Percentiles rank a stretch among this genome's conserved stretches.
Evolutionary conservation across 192 early-diverging fungal genomes (phyloP).

Genomic region (Obelidium mucronatum): DNA sequence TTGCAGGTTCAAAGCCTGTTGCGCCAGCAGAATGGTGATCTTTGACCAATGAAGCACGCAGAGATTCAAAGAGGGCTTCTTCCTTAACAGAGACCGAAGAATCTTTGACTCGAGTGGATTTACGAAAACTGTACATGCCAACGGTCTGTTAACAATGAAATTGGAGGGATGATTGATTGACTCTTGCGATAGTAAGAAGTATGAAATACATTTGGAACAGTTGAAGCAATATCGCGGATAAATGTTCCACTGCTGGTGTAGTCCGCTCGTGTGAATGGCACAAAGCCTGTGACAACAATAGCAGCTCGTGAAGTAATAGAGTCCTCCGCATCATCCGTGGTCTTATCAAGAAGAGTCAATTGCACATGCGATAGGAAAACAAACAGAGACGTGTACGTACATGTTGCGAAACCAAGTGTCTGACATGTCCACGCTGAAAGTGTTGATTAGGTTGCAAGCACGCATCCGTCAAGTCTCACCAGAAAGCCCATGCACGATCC

Average conservation of each 20-base stretch:
- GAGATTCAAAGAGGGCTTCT: background rate
- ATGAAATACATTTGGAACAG: background rate
- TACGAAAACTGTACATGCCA: conserved; percentile 10
- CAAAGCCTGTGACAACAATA: conserved; percentile 3
- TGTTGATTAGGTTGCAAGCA: background rate
- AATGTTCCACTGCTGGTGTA: background rate
- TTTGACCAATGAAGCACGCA: background rate
- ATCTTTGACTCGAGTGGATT: background rate
- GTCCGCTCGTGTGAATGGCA: background rate
- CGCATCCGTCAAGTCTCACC: too few relatives aligned
- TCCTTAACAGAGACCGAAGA: background rate
- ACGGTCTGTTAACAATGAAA: background rate
- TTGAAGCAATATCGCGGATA: background rate
- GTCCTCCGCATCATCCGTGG: conserved; percentile 17
- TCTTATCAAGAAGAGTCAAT: too few relatives aligned
- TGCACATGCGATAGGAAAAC: too few relatives aligned
- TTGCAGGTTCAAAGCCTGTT: conserved; percentile 12
- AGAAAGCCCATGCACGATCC: background rate
- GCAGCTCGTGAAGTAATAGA: background rate
- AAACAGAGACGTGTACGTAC: too few relatives aligned
- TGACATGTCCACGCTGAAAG: conserved; percentile 6
- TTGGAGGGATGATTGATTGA: background rate
- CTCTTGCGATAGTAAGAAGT: background rate
- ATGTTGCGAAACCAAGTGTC: background rate
- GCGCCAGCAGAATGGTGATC: too few relatives aligned